Percentiles rank a stretch among this genome's conserved stretches.
These are phyloP conservation scores for Nitzschia sp. DNA, from an alignment of 108 stramenopile genomes.

Conservation along the genomic window DNA sequence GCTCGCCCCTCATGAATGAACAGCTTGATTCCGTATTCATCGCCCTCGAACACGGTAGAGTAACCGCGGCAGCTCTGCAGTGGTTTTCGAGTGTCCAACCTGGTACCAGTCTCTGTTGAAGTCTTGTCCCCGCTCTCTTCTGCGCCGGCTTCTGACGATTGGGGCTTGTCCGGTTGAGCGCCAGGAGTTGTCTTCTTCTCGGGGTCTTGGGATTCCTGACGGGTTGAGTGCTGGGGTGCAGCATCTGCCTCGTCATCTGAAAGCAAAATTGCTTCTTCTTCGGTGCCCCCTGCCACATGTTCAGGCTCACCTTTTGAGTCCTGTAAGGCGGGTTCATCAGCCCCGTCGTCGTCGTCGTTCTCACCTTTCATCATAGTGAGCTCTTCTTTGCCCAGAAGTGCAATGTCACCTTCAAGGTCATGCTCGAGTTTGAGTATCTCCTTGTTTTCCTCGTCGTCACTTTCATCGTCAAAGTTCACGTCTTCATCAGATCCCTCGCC, in stretches of 20 bases:
- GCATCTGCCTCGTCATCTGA: slow-evolving; percentile 38
- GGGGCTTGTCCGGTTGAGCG: neutral
- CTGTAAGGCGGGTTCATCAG: slow-evolving; percentile 25
- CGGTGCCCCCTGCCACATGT: slow-evolving; percentile 21
- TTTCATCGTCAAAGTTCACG: slow-evolving; percentile 31
- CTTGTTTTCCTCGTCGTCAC: slow-evolving; percentile 40
- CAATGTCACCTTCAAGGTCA: slow-evolving; percentile 64
- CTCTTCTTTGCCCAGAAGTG: slow-evolving; percentile 69
- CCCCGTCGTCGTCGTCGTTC: slow-evolving; percentile 57
- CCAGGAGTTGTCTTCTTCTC: neutral
- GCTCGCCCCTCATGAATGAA: slow-evolving; percentile 36
- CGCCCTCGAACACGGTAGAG: slow-evolving; percentile 29
- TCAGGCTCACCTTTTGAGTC: neutral
- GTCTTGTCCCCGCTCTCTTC: neutral
- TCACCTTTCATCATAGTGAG: slow-evolving; percentile 60
- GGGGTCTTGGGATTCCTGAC: neutral
- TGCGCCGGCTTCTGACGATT: neutral
- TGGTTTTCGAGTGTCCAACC: neutral
- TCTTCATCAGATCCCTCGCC: slow-evolving; percentile 39
- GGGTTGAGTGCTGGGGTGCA: neutral
- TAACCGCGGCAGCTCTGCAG: slow-evolving; percentile 18
- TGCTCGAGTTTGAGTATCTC: slow-evolving; percentile 32
- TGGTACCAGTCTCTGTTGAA: neutral
- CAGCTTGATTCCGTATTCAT: slow-evolving; percentile 36
- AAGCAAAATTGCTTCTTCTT: slow-evolving; percentile 47